phyloP scores from a whole-genome alignment of 306 rosid species.

The Lupinus albus region DNA sequence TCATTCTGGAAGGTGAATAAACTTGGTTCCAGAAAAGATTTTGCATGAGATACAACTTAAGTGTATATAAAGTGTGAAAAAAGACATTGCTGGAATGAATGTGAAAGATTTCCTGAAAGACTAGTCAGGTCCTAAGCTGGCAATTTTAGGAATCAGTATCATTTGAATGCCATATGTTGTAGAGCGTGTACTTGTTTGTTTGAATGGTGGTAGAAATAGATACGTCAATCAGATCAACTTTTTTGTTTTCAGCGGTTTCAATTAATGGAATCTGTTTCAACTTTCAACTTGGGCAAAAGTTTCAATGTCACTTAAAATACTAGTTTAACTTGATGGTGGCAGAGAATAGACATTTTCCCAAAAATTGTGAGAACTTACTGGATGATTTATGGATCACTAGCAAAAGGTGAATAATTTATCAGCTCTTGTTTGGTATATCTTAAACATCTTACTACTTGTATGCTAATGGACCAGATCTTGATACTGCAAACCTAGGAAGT shows the following conservation, averaged over 20 bases:
- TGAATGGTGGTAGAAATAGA: not conserved
- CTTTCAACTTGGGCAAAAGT: no score
- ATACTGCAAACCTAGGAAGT: conserved; percentile 92
- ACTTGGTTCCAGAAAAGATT: not conserved
- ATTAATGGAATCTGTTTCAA: no score
- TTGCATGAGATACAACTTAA: not conserved
- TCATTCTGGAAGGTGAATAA: conserved; percentile 4
- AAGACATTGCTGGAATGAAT: conserved; percentile 8
- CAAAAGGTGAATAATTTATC: conserved; percentile 51
- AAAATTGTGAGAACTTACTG: conserved; percentile 33
- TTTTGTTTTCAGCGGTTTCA: no score
- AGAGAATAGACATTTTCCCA: conserved; percentile 43
- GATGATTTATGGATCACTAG: conserved; percentile 38
- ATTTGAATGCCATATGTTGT: not conserved
- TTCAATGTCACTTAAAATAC: no score
- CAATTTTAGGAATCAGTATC: not conserved
- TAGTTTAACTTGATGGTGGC: no score
- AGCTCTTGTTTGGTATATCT: conserved; percentile 20
- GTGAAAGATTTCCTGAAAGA: not conserved
- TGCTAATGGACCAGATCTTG: conserved; percentile 91
- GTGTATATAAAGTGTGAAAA: not conserved
- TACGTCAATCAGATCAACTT: no score
- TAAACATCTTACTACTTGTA: conserved; percentile 65
- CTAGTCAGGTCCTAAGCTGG: conserved; percentile 6
- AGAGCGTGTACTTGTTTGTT: no score